Percentiles rank a stretch among this genome's conserved stretches.
Evolutionary conservation across 73 alveolate genomes (phyloP).

Genomic region (Blepharisma japonicum): DNA sequence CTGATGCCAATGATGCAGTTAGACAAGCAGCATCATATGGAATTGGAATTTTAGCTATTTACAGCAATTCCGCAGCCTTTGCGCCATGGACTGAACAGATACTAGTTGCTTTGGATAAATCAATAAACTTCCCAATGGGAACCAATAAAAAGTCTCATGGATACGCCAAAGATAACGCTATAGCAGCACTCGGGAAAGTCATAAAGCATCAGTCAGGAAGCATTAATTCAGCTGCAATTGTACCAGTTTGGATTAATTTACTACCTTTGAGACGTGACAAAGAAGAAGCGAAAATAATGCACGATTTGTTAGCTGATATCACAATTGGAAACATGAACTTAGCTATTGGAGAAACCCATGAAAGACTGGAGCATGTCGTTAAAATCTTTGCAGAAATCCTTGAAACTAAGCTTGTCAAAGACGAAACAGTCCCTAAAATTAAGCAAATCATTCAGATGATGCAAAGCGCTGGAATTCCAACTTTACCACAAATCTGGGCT

Average conservation of each 20-base stretch:
- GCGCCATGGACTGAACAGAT: conserved; percentile 40
- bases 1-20: conserved; percentile 62
- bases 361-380: conserved; percentile 10
- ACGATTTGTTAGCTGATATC: conserved; percentile 54
- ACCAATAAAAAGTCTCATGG: conserved; percentile 46
- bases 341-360: conserved; percentile 32
- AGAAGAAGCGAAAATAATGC: conserved; percentile 58
- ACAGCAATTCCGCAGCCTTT: conserved; percentile 46
- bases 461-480: background rate
- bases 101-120: conserved; percentile 46
- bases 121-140: conserved; percentile 50
- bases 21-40: conserved; percentile 98
- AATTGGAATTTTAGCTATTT: conserved; percentile 78
- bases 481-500: background rate
- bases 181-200: conserved; percentile 77
- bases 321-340: background rate
- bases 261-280: conserved; percentile 67
- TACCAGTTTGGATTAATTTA: conserved; percentile 47
- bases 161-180: conserved; percentile 83
- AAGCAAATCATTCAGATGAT: background rate
- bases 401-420: background rate
- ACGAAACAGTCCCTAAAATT: conserved; percentile 22
- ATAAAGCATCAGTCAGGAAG: conserved; percentile 48
- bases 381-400: conserved; percentile 32
- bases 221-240: conserved; percentile 26